phyloP scores from a whole-genome alignment of 164 flowering plant species.

The Chimonanthus praecox region DNA sequence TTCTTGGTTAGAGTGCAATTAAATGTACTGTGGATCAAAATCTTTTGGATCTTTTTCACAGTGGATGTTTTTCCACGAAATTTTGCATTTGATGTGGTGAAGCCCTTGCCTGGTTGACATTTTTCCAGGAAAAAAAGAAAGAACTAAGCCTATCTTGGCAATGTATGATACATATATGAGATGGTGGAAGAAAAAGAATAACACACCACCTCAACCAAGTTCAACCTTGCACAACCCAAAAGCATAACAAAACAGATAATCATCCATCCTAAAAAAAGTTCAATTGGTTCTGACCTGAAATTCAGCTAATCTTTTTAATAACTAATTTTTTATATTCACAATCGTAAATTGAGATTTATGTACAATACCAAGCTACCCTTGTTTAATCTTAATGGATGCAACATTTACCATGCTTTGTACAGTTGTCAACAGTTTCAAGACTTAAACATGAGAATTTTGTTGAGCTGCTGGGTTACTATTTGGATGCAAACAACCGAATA shows the following conservation, averaged over 20 bases:
- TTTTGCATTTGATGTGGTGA: background rate
- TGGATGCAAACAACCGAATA: slow-evolving; percentile 54
- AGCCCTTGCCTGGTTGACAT: too few relatives aligned
- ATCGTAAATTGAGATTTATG: background rate
- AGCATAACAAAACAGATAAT: too few relatives aligned
- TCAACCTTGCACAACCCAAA: too few relatives aligned
- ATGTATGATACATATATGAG: too few relatives aligned
- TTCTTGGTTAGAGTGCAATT: background rate
- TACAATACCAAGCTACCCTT: background rate
- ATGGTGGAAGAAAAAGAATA: too few relatives aligned
- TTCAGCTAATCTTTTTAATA: too few relatives aligned
- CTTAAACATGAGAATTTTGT: slow-evolving; percentile 58
- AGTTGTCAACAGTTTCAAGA: slow-evolving; percentile 61
- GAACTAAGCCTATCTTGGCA: background rate
- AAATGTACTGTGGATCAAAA: background rate
- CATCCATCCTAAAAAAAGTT: too few relatives aligned
- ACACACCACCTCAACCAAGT: too few relatives aligned
- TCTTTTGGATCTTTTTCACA: background rate
- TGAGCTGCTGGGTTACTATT: slow-evolving; percentile 61
- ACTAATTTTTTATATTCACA: too few relatives aligned
- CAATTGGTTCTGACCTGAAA: too few relatives aligned
- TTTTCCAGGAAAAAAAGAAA: background rate
- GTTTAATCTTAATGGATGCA: background rate
- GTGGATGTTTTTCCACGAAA: background rate
- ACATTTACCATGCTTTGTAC: slow-evolving; percentile 15